Percentiles rank a stretch among this genome's conserved stretches.
phyloP scores from a whole-genome alignment of 1,139 yeast species.

The Pichia sp. region DNA sequence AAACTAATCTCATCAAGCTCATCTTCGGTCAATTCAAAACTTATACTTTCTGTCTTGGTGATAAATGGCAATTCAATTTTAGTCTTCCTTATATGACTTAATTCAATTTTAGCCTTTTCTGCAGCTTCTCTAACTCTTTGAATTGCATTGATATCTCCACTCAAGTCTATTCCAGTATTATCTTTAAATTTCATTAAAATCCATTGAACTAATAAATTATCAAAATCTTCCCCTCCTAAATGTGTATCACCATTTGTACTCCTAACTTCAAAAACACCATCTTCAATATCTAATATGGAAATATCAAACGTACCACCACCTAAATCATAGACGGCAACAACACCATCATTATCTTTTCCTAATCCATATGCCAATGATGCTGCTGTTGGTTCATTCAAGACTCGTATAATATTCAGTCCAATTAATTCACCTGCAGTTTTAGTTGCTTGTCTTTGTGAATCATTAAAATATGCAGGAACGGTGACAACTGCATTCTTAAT shows the following conservation, averaged over 20 bases:
- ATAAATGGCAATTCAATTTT: slow-evolving; percentile 62
- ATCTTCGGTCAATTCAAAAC: slow-evolving; percentile 49
- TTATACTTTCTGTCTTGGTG: slow-evolving; percentile 37
- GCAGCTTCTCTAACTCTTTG: slow-evolving; percentile 71
- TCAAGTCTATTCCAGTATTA: slow-evolving; percentile 42
- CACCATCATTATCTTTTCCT: slow-evolving; percentile 51
- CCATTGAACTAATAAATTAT: slow-evolving; percentile 50
- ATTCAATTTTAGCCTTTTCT: slow-evolving; percentile 63
- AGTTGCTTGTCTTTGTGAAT: slow-evolving; percentile 73
- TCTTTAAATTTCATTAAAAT: slow-evolving; percentile 44
- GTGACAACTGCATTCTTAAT: slow-evolving; percentile 65
- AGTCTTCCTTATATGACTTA: slow-evolving; percentile 54
- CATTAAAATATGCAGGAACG: slow-evolving; percentile 77
- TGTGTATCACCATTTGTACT: slow-evolving; percentile 85
- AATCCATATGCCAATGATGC: slow-evolving; percentile 79
- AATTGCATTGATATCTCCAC: slow-evolving; percentile 42
- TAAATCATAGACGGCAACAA: slow-evolving; percentile 71
- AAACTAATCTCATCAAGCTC: slow-evolving; percentile 59
- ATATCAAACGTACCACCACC: slow-evolving; percentile 87
- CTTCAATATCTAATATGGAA: slow-evolving; percentile 71
- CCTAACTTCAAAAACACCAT: slow-evolving; percentile 74
- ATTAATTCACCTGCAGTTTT: slow-evolving; percentile 63
- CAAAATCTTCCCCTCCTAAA: slow-evolving; percentile 80
- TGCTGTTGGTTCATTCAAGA: slow-evolving; percentile 76
- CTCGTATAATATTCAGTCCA: slow-evolving; percentile 62